Base-by-base conservation (phyloP, 441 rosid genomes). In the Populus trichocarpa region DNA sequence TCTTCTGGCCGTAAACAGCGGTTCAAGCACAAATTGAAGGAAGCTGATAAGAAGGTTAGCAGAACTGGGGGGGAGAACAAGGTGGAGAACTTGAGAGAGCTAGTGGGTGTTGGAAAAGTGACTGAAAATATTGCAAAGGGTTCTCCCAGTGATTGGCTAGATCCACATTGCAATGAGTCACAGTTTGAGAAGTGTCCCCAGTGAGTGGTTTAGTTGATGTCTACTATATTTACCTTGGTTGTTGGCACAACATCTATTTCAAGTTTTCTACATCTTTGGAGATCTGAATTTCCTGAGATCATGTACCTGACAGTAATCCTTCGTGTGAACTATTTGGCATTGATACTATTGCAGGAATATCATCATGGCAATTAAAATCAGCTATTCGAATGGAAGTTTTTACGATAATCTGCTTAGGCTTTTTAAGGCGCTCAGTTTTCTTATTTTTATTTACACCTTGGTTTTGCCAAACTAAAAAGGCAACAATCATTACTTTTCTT, bases 101-200 rank as follows among this genome's bases (percentile, higher is more conserved):
- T 96, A 14, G 92, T 91, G 22, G 99, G 97, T 10, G 88, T 82
- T 8, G 79, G 84, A 35, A 91, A 80, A 76, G 75, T 65, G 68
- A 80, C 74, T 73, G 53, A 83, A 69, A 86, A 84, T 77, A 71
- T 83, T 87, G 30, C 85, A 50, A 89, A 87, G 89, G 89, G 85
- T 71, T 83, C 92, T 71, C 40, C 87, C 13, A 86, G 91, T 83
- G 97, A 92, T 61, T 96, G 98, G 97, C 90, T 92, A 73, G 97
- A 93, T 72, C 93, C 97, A 8, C 99, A 96, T 85, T 96, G 98
- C 81, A 88, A 91, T 70, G 98, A 93, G 76, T 89, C 94, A 2
- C 88, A 89, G 83, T 91, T 92, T 68, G 97, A 96, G 86, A 93
- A 88, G 85, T 72, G 78, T 75, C 81, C 85, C 76, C 85, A 84